Base-by-base conservation (phyloP, 176 grass and related monocot genomes). In the Echinochloa phyllopogon region DNA sequence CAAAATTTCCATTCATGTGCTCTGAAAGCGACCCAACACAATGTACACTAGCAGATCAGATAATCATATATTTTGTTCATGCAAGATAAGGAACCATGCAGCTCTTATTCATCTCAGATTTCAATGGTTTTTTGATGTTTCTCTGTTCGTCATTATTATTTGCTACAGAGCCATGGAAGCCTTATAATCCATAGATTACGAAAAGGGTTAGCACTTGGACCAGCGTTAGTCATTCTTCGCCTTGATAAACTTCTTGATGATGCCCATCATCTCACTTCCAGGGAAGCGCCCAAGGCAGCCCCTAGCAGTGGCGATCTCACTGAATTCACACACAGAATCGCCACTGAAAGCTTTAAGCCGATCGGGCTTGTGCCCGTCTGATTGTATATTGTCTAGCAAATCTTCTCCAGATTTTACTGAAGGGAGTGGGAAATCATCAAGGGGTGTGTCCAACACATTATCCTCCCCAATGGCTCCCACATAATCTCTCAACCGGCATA, bases 211-310 rank as follows among this genome's bases (percentile, higher is more conserved):
- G 58, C 41, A 86, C 45, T 69, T 69, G 24, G 63, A 71, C 44
- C 12, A 10, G 29, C 23, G 20, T 66, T 83, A 96, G 41, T 90
- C 93, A 8, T 94, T 96, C 91, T 96, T 98, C 61, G 83, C 74
- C 79, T 94, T 96, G 59, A 98, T 83, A 60, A 89, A 94, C 86
- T 96, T 94, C 63, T 94, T 98, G 79, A 98, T 98, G 58, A 98
- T 83, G 44, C 91, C 86, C 93, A 98, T 96, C 96, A 94, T 98
- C 86, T 98, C 96, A 39, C 91, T 94, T 87, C 96, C 96, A 37
- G 89, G 96, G 40, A 98, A 98, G 59, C 93, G 91, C 57, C 96
- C 96, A 37, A 98, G 88, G 81, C 96, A 96, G 20, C 96, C 93
- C 74, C 88, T 89, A 15, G 91, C 87, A 68, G 93, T 81, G 5